phyloP scores from a whole-genome alignment of 2,329 filamentous ascomycete species.

The Fusarium liriodendri region DNA sequence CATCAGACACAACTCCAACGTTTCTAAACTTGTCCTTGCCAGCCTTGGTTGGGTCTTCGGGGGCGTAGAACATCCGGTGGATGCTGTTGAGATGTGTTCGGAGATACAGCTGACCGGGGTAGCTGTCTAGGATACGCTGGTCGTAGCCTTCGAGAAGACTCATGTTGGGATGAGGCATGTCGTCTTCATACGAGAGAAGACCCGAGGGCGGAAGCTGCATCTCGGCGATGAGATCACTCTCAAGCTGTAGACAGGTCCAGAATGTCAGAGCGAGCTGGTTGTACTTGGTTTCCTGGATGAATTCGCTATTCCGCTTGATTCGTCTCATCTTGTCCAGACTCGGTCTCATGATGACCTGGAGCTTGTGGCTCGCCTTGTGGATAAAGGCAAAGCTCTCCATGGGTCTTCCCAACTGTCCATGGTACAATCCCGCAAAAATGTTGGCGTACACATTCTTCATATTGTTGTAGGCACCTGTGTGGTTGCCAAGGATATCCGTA shows the following conservation, averaged over 20 bases:
- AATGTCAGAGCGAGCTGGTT: constrained; percentile 82
- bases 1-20: constrained; percentile 59
- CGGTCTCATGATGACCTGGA: constrained; percentile 81
- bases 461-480: constrained; percentile 81
- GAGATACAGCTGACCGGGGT: constrained; percentile 72
- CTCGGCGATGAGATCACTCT: constrained; percentile 95
- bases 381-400: constrained; percentile 82
- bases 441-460: constrained; percentile 87
- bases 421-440: constrained; percentile 87
- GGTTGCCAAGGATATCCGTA: constrained; percentile 85
- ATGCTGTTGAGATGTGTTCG: constrained; percentile 74
- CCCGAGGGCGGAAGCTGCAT: constrained; percentile 72
- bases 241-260: constrained; percentile 93
- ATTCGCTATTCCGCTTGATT: constrained; percentile 50
- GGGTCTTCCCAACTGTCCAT: constrained; percentile 87
- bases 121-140: constrained; percentile 66
- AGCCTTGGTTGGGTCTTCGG: constrained; percentile 50
- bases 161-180: constrained; percentile 75
- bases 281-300: constrained; percentile 57
- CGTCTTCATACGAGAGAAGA: constrained; percentile 69
- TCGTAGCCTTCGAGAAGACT: constrained; percentile 56
- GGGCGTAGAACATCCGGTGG: constrained; percentile 67
- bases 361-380: constrained; percentile 64
- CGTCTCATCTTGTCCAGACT: constrained; percentile 61
- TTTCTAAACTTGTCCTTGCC: constrained; percentile 56